Base-by-base conservation (phyloP, 2,329 filamentous ascomycete species). In the Cladosporium halotolerans region DNA sequence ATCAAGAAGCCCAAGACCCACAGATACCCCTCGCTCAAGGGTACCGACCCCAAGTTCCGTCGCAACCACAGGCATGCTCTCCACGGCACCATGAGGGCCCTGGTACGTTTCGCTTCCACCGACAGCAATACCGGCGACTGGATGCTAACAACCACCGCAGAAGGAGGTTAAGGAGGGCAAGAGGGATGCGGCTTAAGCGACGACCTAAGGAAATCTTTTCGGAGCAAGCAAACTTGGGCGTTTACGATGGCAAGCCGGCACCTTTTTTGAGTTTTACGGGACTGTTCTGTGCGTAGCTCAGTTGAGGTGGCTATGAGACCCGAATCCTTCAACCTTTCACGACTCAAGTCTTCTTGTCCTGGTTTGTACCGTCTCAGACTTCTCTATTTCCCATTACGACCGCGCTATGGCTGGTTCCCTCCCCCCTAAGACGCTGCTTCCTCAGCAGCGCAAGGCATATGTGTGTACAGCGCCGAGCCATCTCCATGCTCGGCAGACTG, bases 1-100 rank as follows among this genome's bases (percentile, higher is more conserved):
- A 99, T 99, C 85, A 97, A 97, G 88, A 97, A 96, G 88, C 93
- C 93, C 65, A 96, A 96, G 85, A 97, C 93, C 73, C 85, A 91
- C 79, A 85, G 93, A 82, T 99, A 99, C 82, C 93, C 93, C 65
- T 97, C 92, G 68, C 86, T 99, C 72, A 96, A 96, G 76, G 93
- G 93, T 71, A 93, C 89, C 76, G 93, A 99, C 80, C 91, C 93
- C 75, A 99, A 99, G 86, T 99, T 99, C 84, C 87, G 93, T 78
- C 87, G 93, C 80, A 99, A 99, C 84, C 93, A 99, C 83, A 89
- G 90, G 82, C 92, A 99, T 84, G 93, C 93, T 77, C 90, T 97
- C 63, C 93, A 97, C 83, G 93, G 93, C 76, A 99, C 91, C 75
- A 90, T 89, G 83, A 95, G 89, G 82, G 93, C 93, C 74, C 80